A percentile compares a stretch with the other conserved stretches of the same genome.
These are phyloP conservation scores for Mortierella sp. DNA, from an alignment of 371 early-diverging fungal species.

Conservation along the genomic window DNA sequence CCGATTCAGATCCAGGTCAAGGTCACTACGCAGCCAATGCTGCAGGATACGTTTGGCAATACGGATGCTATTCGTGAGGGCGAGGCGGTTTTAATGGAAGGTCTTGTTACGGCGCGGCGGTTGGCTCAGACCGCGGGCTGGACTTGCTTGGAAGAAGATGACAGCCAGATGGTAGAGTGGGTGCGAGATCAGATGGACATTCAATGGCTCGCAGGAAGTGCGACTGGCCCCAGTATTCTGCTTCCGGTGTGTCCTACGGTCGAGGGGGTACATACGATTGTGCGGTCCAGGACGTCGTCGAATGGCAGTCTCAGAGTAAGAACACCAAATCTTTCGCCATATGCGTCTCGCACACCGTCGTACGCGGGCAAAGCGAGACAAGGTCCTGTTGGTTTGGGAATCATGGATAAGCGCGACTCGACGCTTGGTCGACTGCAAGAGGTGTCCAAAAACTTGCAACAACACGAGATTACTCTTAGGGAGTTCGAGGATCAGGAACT, in stretches of 20 bases:
- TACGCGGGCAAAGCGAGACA: slow-evolving; percentile 11
- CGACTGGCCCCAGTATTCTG: background rate
- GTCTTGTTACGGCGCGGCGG: slow-evolving; percentile 33
- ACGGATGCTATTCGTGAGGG: slow-evolving; percentile 35
- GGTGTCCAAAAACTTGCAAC: slow-evolving; percentile 9
- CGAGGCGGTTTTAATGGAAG: slow-evolving; percentile 43
- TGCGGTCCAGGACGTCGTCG: slow-evolving; percentile 8
- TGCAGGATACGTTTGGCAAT: slow-evolving; percentile 34
- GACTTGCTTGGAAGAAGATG: slow-evolving; percentile 45
- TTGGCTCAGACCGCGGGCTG: slow-evolving; percentile 35
- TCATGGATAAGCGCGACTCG: slow-evolving; percentile 22
- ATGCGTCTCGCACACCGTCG: slow-evolving; percentile 33
- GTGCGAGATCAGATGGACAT: slow-evolving; percentile 48
- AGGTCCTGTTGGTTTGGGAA: background rate
- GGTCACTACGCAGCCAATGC: slow-evolving; percentile 31
- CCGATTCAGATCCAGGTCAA: slow-evolving; percentile 31
- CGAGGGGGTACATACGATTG: slow-evolving; percentile 9
- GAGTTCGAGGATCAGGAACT: background rate
- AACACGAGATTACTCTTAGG: background rate
- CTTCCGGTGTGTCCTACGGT: slow-evolving; percentile 7
- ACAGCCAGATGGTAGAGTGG: slow-evolving; percentile 51
- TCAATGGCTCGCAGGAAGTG: slow-evolving; percentile 20
- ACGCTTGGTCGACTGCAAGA: slow-evolving; percentile 37
- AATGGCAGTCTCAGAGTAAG: slow-evolving; percentile 15
- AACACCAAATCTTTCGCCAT: slow-evolving; percentile 45